A percentile compares a stretch with the other conserved stretches of the same genome.
Evolutionary conservation across 345 rosid genomes (phyloP).

Genomic region (Heritiera fomes): DNA sequence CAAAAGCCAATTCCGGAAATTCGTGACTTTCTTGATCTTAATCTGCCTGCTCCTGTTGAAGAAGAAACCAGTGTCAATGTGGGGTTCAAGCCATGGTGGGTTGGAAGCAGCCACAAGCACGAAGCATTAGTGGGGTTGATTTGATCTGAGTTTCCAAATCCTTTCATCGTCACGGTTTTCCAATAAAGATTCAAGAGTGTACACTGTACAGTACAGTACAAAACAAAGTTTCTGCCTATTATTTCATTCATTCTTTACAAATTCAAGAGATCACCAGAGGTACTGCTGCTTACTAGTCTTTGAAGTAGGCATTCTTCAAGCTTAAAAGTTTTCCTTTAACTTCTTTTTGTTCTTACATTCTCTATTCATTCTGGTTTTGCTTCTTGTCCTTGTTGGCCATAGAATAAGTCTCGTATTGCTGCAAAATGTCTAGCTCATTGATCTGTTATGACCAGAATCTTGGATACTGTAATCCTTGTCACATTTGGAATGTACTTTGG

Average conservation of each 20-base stretch:
- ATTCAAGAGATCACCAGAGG: conserved; percentile 26
- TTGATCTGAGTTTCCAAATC: conserved; percentile 26
- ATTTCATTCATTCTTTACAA: conserved; percentile 50
- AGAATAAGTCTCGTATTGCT: conserved; percentile 10
- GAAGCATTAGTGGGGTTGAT: conserved; percentile 43
- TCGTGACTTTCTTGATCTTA: conserved; percentile 50
- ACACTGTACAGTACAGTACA: conserved; percentile 25
- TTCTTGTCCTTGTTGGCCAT: neutral
- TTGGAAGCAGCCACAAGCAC: conserved; percentile 46
- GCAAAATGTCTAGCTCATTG: neutral
- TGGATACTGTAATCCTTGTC: conserved; percentile 9
- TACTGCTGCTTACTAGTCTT: conserved; percentile 17
- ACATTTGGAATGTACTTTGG: conserved; percentile 18
- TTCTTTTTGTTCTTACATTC: neutral
- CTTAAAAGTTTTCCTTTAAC: conserved; percentile 2
- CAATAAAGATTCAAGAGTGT: conserved; percentile 28
- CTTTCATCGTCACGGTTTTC: conserved; percentile 7
- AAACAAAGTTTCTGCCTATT: conserved; percentile 6
- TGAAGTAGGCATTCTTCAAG: conserved; percentile 9
- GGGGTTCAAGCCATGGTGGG: conserved; percentile 58
- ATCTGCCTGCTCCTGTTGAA: conserved; percentile 56
- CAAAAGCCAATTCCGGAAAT: conserved; percentile 30
- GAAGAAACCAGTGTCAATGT: conserved; percentile 43
- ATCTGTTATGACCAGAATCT: conserved; percentile 9
- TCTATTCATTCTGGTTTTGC: neutral